Evolutionary conservation across 257 asterid genomes (phyloP).

Genomic region (Sherardia arvensis): DNA sequence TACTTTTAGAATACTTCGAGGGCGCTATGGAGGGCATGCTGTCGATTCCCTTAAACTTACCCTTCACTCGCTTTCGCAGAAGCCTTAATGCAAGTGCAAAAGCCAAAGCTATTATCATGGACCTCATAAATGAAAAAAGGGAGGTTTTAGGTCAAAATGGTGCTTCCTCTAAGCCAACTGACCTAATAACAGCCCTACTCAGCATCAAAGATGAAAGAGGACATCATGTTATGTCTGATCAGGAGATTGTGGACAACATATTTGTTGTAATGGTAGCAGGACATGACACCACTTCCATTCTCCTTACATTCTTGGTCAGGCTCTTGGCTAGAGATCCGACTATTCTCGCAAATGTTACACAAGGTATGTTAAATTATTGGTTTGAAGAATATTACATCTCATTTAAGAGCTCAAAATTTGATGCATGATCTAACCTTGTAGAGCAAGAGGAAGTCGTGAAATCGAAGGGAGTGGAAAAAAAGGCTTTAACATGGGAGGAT

Average conservation of each 20-base stretch:
- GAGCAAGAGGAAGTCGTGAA: constrained; percentile 53
- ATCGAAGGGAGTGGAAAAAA: constrained; percentile 22
- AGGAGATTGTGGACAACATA: constrained; percentile 9
- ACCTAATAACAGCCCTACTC: constrained; percentile 5
- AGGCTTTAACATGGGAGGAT: constrained; percentile 53
- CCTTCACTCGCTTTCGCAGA: constrained; percentile 10
- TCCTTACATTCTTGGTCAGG: constrained; percentile 27
- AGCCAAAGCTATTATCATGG: constrained; percentile 2
- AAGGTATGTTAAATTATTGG: background rate
- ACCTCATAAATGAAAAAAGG: constrained; percentile 10
- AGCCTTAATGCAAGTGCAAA: constrained; percentile 9
- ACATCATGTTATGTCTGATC: constrained; percentile 4
- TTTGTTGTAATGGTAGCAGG: constrained; percentile 22
- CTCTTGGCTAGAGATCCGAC: constrained; percentile 20
- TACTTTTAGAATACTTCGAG: constrained; percentile 1
- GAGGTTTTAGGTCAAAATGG: background rate
- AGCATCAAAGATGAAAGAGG: constrained; percentile 6
- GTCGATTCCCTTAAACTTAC: constrained; percentile 10
- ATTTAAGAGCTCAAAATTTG: background rate
- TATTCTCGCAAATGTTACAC: constrained; percentile 7
- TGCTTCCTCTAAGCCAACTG: background rate
- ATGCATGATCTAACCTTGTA: constrained; percentile 10
- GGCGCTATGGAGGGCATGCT: constrained; percentile 7
- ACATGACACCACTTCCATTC: constrained; percentile 23
- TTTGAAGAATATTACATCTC: too few species aligned